A percentile compares a stretch with the other conserved stretches of the same genome.
Evolutionary conservation across 345 rosid genomes (phyloP).

Genomic region (Pseudoturritis turrita): DNA sequence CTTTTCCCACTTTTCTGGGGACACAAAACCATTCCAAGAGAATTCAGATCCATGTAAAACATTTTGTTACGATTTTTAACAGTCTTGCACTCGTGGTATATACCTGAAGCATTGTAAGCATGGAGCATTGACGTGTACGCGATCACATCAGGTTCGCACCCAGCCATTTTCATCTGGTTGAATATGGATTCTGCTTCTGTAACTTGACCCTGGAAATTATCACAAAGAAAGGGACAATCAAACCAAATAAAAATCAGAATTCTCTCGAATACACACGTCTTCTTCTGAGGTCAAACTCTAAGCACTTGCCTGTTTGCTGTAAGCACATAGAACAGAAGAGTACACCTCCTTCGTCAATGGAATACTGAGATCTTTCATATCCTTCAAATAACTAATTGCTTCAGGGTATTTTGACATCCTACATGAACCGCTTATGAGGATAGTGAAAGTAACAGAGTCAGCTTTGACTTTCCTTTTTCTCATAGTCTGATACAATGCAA

Average conservation of each 20-base stretch:
- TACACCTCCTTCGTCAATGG: slow-evolving; percentile 75
- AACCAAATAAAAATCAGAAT: not conserved
- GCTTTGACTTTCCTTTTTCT: slow-evolving; percentile 54
- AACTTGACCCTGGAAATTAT: slow-evolving; percentile 51
- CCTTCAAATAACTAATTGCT: slow-evolving; percentile 64
- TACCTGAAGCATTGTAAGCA: slow-evolving; percentile 68
- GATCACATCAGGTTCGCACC: slow-evolving; percentile 70
- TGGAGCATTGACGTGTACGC: slow-evolving; percentile 79
- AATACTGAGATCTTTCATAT: slow-evolving; percentile 56
- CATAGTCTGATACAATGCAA: slow-evolving; percentile 64
- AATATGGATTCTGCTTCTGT: slow-evolving; percentile 78
- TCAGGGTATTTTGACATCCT: slow-evolving; percentile 67
- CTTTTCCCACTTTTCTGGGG: slow-evolving; percentile 65
- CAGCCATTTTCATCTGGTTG: slow-evolving; percentile 61
- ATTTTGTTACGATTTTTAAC: slow-evolving; percentile 4
- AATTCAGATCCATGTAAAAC: slow-evolving; percentile 14
- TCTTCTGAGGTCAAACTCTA: slow-evolving; percentile 16
- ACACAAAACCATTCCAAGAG: slow-evolving; percentile 18
- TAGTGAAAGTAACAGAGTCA: slow-evolving; percentile 76
- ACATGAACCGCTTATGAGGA: slow-evolving; percentile 71
- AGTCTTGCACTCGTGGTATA: not conserved
- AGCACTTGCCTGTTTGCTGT: slow-evolving; percentile 72
- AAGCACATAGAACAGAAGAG: slow-evolving; percentile 64
- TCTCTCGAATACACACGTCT: not conserved
- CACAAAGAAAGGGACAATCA: not conserved